A percentile compares a stretch with the other conserved stretches of the same genome.
These are phyloP conservation scores for Pseudomassariella vexata DNA, from an alignment of 2,329 filamentous ascomycete genomes.

Conservation along the genomic window DNA sequence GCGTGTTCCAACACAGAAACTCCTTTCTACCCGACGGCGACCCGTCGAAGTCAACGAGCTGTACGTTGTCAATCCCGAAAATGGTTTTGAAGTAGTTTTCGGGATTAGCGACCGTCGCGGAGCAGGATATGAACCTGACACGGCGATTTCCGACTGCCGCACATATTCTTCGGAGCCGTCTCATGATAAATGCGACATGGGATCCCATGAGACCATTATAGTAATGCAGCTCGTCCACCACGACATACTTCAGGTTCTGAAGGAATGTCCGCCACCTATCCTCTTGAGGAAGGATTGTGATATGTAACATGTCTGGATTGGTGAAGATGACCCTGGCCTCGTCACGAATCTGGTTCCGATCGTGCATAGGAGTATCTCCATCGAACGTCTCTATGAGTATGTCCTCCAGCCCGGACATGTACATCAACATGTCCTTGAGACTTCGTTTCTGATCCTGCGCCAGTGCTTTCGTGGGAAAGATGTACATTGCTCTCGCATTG, in stretches of 20 bases:
- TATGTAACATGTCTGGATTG: slow-evolving; percentile 95
- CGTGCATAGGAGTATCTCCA: slow-evolving; percentile 81
- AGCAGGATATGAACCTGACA: slow-evolving; percentile 91
- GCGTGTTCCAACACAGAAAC: slow-evolving; percentile 97
- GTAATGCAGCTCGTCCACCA: slow-evolving; percentile 88
- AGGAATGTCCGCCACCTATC: slow-evolving; percentile 82
- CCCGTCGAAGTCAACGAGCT: slow-evolving; percentile 82
- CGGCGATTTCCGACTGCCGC: slow-evolving; percentile 80
- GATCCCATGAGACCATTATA: slow-evolving; percentile 95
- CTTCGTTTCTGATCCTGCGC: slow-evolving; percentile 92
- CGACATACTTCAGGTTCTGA: slow-evolving; percentile 85
- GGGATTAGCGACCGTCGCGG: slow-evolving; percentile 92
- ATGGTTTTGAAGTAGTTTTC: slow-evolving; percentile 86
- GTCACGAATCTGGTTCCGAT: slow-evolving; percentile 75
- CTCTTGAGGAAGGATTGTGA: slow-evolving; percentile 90
- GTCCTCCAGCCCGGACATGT: slow-evolving; percentile 71
- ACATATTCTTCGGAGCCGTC: slow-evolving; percentile 79
- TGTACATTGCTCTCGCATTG: slow-evolving; percentile 85
- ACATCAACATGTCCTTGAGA: slow-evolving; percentile 75
- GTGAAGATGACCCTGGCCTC: slow-evolving; percentile 92
- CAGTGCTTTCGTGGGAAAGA: slow-evolving; percentile 94
- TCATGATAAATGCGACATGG: slow-evolving; percentile 92
- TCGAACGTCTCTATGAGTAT: slow-evolving; percentile 89
- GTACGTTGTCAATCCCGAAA: slow-evolving; percentile 81
- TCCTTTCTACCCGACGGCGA: slow-evolving; percentile 91